Conservation (phyloP, 805 yeast species). For the Yarrowia sp. region DNA sequence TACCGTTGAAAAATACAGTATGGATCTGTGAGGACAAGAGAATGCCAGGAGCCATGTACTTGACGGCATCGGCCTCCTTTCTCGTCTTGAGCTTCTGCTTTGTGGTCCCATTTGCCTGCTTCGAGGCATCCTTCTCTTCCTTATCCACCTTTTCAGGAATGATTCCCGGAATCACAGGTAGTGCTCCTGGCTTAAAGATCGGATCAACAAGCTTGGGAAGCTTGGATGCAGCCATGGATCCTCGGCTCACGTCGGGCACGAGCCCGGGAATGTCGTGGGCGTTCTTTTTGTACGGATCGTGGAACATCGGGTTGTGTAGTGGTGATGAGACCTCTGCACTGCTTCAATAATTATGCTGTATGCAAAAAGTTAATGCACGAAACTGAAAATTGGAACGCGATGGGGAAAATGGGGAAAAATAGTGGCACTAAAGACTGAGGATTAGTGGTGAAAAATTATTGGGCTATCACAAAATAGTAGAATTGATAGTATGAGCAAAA, state of each 20-base stretch:
- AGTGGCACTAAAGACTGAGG: too few species aligned
- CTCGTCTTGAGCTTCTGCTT: constrained; percentile 27
- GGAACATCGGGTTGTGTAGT: constrained; percentile 8
- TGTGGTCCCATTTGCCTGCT: not conserved
- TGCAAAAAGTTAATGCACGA: constrained; percentile 18
- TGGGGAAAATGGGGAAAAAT: too few species aligned
- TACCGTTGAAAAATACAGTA: constrained; percentile 29
- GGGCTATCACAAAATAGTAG: not conserved
- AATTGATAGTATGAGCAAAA: not conserved
- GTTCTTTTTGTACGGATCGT: constrained; percentile 32
- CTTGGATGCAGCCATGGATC: constrained; percentile 12
- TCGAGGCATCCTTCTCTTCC: constrained; percentile 14
- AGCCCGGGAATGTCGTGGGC: constrained; percentile 16
- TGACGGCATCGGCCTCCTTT: constrained; percentile 1
- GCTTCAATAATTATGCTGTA: constrained; percentile 9
- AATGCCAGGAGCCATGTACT: not conserved
- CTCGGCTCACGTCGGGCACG: constrained; percentile 16
- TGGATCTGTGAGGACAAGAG: constrained; percentile 15
- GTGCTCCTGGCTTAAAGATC: constrained; percentile 32
- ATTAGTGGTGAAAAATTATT: not conserved
- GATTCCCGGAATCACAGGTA: constrained; percentile 32
- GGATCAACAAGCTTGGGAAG: constrained; percentile 12
- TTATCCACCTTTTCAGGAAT: constrained; percentile 24
- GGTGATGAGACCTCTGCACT: constrained; percentile 24
- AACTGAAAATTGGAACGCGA: not conserved